Percentiles rank a stretch among this genome's conserved stretches.
phyloP scores from a whole-genome alignment of 768 basidiomycete species.

The Termitomyces sp. region DNA sequence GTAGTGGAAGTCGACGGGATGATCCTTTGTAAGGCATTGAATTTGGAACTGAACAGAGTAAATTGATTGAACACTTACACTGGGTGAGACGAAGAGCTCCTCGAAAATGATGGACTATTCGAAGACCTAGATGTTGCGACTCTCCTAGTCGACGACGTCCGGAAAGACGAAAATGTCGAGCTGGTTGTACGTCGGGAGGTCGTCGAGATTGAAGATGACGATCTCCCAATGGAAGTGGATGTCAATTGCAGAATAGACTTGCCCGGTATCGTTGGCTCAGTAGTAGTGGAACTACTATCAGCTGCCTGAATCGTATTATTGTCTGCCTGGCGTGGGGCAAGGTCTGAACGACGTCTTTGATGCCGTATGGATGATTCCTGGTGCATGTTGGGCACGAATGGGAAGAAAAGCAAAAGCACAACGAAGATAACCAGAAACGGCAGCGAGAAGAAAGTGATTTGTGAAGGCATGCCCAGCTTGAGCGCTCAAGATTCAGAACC shows the following conservation, averaged over 20 bases:
- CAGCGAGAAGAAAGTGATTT: background rate
- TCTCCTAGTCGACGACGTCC: background rate
- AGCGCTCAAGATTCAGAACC: background rate
- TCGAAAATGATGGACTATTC: background rate
- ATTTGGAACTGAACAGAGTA: background rate
- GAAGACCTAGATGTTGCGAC: background rate
- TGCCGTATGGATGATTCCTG: background rate
- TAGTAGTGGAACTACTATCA: background rate
- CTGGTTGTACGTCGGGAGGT: background rate
- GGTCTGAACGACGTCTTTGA: conserved; percentile 8
- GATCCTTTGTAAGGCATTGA: background rate
- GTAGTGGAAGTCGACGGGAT: background rate
- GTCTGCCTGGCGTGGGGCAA: conserved; percentile 5
- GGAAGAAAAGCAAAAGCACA: background rate
- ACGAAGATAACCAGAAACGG: background rate
- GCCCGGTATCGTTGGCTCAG: background rate
- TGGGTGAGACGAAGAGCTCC: background rate
- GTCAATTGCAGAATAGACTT: background rate
- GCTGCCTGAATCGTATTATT: background rate
- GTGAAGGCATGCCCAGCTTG: background rate
- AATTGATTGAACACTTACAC: background rate
- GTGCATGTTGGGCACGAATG: conserved; percentile 4
- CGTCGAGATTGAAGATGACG: background rate
- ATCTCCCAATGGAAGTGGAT: background rate
- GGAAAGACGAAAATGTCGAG: background rate